A percentile compares a stretch with the other conserved stretches of the same genome.
These are phyloP conservation scores for Basidiobolus meristosporus DNA, from an alignment of 371 early-diverging fungal genomes.

Conservation along the genomic window DNA sequence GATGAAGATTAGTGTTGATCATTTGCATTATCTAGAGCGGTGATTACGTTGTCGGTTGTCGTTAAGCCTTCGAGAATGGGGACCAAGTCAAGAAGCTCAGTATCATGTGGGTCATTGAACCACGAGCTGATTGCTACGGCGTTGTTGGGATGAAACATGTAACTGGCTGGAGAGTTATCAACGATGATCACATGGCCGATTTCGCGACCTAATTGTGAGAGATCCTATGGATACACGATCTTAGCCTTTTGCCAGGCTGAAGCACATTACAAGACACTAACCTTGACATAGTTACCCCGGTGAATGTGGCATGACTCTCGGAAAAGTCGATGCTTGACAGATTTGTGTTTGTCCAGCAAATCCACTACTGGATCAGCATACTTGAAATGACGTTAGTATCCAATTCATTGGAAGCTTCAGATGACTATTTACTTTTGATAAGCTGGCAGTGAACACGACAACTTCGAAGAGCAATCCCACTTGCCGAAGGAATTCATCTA, in stretches of 20 bases:
- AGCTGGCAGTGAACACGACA: constrained; percentile 89
- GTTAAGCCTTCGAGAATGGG: constrained; percentile 84
- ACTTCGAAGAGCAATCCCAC: constrained; percentile 82
- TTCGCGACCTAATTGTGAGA: constrained; percentile 65
- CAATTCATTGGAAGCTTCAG: not conserved
- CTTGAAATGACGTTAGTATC: constrained; percentile 16
- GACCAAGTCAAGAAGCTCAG: constrained; percentile 79
- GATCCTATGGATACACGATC: constrained; percentile 23
- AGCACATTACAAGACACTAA: constrained; percentile 7
- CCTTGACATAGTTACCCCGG: constrained; percentile 91
- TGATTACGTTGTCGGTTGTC: constrained; percentile 68
- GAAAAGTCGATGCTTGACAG: constrained; percentile 80
- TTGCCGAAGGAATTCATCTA: constrained; percentile 74
- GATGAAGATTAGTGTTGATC: too few relatives aligned
- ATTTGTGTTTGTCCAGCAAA: constrained; percentile 66
- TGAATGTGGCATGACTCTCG: constrained; percentile 87
- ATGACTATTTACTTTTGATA: constrained; percentile 54
- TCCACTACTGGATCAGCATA: constrained; percentile 95
- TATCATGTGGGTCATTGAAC: constrained; percentile 91
- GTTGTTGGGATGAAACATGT: constrained; percentile 74
- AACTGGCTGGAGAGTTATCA: constrained; percentile 89
- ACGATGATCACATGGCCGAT: constrained; percentile 59
- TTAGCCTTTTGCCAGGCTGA: not conserved
- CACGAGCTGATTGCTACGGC: constrained; percentile 94
- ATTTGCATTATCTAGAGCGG: constrained; percentile 39